Base-by-base conservation (phyloP, 2,329 filamentous ascomycete genomes). In the Ciborinia camelliae region DNA sequence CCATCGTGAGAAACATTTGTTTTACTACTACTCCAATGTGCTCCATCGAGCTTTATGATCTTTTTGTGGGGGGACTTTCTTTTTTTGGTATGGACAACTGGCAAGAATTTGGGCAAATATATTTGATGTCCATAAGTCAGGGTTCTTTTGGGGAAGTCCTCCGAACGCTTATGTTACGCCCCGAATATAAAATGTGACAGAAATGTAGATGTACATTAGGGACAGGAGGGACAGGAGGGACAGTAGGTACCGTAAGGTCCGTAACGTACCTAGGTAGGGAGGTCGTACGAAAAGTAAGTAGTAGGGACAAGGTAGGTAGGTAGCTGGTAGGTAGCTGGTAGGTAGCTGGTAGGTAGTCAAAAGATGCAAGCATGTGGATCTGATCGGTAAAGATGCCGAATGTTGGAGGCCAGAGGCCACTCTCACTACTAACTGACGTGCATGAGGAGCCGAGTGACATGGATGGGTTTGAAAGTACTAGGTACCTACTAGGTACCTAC, bases 351-450 rank as follows among this genome's bases (percentile, higher is more conserved):
- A 18, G 12, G 39, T 41, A 15, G 39, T 15, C 6, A 23, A 47
- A 47, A 47, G n/a, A 23, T 47, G n/a, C n/a, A 47, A 47, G 9
- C n/a, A 23, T 23, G 37, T 32, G 53, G 35, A 52, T 41, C 45
- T 45, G 58, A 48, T 53, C 59, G 35, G 32, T 10, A 53, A 60
- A 12, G 43, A 37, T 60, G 57, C 43, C 57, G 57, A 50, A 57
- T 45, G 39, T 41, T 26, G 15, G 6, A 41, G 26, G 53, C 23
- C n/a, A 15, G 14, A 12, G 35, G 35, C 14, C 35, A 37, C 28
- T 52, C 26, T 52, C n/a, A n/a, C n/a, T n/a, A n/a, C 28, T 52
- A 32, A 52, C 20, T 52, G 50, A 32, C 50, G 50, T 52, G 50
- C 52, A 54, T 54, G 52, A 47, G 43, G n/a, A 54, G 52, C 52